Evolutionary conservation across 108 stramenopile genomes (phyloP), one percentile per base, ranked within the genome.

Genomic region (Cyclostephanos tholiformis): DNA sequence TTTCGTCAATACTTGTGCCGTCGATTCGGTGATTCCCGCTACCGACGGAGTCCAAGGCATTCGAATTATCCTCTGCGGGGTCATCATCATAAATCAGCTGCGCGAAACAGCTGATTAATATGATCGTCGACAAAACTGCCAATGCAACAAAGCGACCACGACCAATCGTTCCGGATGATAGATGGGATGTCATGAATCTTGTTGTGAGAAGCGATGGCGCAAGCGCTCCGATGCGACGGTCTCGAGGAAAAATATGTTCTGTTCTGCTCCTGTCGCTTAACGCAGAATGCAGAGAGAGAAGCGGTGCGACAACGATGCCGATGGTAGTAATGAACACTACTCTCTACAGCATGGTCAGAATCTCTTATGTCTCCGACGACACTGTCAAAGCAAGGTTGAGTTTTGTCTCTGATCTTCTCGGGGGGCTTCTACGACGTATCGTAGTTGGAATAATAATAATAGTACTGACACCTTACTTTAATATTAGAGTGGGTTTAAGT

Each of bases 41-140:
- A 26, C 12, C 53, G 10, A 55, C 26, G 53, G 53, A 55, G 7
- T 55, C 23, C 26, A 25, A 55, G 2, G 26, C 23, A 55, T 12
- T 55, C 53, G 53, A 55, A 55, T 55, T 12, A 0, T 27, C 53
- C 23, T 55, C 4, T 55, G 23, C 53, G 23, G 23, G 12, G 6
- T 55, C 53, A 27, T 26, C 53, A 16, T 27, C 53, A 4, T 53
- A 5, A 2, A 53, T 53, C 52, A 60, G 59, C 61, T 41, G 61
- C 38, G 61, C 61, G 23, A 3, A 46, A 46, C 44, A 46, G 16
- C 44, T 46, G 14, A 62, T 4, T 44, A 22, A n/a, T 19, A 62
- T 22, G n/a, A 62, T 62, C 22, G 61, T 43, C 11, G 36, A 62
- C 9, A 44, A 22, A 29, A 43, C 41, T 62, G 36, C 61, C 36